Evolutionary conservation across 169 alveolate genomes (phyloP).

Genomic region (Plasmodium gonderi): DNA sequence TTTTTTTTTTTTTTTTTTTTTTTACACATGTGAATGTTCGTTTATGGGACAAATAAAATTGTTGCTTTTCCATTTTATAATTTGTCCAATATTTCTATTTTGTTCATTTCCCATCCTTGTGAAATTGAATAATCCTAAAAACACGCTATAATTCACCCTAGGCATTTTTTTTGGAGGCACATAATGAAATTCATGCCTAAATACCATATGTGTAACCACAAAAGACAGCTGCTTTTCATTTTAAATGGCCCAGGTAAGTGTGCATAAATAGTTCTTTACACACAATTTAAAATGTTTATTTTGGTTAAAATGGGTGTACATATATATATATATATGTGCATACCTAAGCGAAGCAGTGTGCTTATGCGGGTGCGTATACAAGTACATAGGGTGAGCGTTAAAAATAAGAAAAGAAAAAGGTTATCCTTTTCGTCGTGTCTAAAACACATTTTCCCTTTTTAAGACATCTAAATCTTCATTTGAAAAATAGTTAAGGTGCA

Average conservation of each 20-base stretch:
- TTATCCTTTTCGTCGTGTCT: background rate
- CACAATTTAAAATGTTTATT: background rate
- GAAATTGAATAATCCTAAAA: background rate
- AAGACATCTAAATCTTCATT: constrained; percentile 57
- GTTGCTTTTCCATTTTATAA: background rate
- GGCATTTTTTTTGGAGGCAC: background rate
- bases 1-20: too few relatives aligned
- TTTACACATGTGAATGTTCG: background rate
- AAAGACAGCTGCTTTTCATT: background rate
- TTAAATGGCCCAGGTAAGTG: background rate
- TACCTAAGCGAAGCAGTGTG: too few relatives aligned
- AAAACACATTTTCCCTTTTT: constrained; percentile 43
- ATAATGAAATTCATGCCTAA: background rate
- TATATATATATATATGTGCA: too few relatives aligned
- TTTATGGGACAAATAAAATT: background rate
- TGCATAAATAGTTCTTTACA: background rate
- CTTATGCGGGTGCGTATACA: too few relatives aligned
- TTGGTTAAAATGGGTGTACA: background rate
- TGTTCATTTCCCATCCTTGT: background rate
- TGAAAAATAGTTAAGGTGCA: constrained; percentile 62
- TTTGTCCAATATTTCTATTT: background rate
- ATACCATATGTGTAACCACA: background rate
- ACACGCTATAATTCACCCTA: background rate
- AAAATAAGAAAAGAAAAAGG: background rate
- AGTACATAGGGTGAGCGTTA: background rate